Evolutionary conservation across 2,329 filamentous ascomycete species (phyloP).

Genomic region (Ophiostoma sp.): DNA sequence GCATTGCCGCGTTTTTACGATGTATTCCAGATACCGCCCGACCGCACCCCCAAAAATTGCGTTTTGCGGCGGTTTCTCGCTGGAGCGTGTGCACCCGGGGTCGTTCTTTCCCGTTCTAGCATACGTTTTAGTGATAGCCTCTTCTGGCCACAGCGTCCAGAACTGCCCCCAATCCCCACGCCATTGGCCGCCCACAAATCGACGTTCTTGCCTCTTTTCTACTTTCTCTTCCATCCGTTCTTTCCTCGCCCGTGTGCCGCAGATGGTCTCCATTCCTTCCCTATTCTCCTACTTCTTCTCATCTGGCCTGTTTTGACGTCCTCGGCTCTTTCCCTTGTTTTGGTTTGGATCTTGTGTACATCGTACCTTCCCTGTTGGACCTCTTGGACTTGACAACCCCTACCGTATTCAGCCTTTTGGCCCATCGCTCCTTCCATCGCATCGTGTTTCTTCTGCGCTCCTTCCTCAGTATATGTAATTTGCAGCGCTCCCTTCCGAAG

Average conservation of each 20-base stretch:
- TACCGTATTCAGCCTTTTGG: slow-evolving; percentile 1
- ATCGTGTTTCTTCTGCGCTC: background rate
- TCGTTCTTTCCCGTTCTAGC: slow-evolving; percentile 19
- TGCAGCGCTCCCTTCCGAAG: background rate
- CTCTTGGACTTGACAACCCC: background rate
- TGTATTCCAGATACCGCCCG: background rate
- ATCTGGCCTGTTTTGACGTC: background rate
- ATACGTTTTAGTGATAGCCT: slow-evolving; percentile 22
- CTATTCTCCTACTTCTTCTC: no score
- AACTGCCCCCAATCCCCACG: slow-evolving; percentile 6
- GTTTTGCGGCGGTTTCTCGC: background rate
- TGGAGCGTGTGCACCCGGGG: background rate
- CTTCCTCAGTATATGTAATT: background rate
- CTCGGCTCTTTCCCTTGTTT: background rate
- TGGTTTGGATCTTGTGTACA: background rate
- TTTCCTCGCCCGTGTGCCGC: slow-evolving; percentile 15
- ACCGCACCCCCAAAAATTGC: background rate
- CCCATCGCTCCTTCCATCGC: slow-evolving; percentile 10
- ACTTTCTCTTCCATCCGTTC: slow-evolving; percentile 7
- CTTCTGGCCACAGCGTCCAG: background rate
- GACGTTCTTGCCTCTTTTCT: background rate
- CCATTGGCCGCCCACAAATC: slow-evolving; percentile 18
- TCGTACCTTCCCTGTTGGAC: background rate
- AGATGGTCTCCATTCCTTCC: background rate
- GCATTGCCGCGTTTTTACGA: background rate